Percentiles rank a stretch among this genome's conserved stretches.
These are phyloP conservation scores for Aspergillus floridensis DNA, from an alignment of 2,329 filamentous ascomycete species.

Conservation along the genomic window DNA sequence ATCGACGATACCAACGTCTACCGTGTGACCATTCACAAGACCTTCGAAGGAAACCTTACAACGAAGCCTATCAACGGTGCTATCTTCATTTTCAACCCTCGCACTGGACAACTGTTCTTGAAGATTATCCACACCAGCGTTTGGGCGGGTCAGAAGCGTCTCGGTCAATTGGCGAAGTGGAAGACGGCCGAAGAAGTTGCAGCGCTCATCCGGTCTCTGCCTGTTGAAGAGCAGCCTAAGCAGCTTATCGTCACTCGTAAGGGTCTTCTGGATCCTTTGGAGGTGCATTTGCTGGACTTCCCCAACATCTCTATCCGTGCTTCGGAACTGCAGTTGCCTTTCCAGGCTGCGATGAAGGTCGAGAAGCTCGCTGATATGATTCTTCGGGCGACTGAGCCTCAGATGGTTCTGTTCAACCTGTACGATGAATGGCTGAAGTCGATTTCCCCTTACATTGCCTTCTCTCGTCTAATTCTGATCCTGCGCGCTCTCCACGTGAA, in stretches of 20 bases:
- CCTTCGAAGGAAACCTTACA: conserved; percentile 96
- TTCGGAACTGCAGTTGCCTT: conserved; percentile 92
- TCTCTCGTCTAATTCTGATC: conserved; percentile 91
- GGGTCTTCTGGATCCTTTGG: conserved; percentile 91
- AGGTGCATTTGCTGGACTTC: conserved; percentile 96
- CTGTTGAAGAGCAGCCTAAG: conserved; percentile 97
- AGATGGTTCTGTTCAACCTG: conserved; percentile 99
- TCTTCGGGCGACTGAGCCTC: conserved; percentile 92
- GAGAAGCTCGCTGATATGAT: conserved; percentile 99
- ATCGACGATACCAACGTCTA: conserved; percentile 99
- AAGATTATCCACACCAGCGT: conserved; percentile 99
- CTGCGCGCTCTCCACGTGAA: conserved; percentile 95
- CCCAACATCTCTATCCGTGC: conserved; percentile 98
- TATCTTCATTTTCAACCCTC: conserved; percentile 99
- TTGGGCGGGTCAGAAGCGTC: conserved; percentile 98
- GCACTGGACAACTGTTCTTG: conserved; percentile 93
- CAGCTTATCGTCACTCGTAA: conserved; percentile 98
- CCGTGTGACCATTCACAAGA: conserved; percentile 99
- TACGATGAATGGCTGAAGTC: conserved; percentile 99
- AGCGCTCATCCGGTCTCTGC: conserved; percentile 88
- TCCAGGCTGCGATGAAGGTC: conserved; percentile 99
- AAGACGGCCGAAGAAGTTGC: conserved; percentile 99
- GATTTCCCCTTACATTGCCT: conserved; percentile 97
- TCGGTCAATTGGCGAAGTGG: conserved; percentile 97
- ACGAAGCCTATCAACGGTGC: conserved; percentile 99